Evolutionary conservation across 2,329 filamentous ascomycete species (phyloP).

Genomic region (Balansia obtecta): DNA sequence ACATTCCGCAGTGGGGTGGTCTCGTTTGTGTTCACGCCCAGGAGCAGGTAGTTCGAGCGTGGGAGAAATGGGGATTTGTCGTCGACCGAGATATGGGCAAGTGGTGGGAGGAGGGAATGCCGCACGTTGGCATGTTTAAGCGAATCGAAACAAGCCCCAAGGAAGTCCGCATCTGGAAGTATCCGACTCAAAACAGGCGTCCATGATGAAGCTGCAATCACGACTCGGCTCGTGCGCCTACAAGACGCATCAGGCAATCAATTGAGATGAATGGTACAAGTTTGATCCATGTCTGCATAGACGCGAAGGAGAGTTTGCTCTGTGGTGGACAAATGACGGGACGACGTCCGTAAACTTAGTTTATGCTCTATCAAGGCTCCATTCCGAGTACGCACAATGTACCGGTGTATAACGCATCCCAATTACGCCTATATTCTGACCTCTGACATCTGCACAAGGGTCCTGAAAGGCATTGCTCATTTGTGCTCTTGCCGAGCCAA

Average conservation of each 20-base stretch:
- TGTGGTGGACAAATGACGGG: too few species aligned
- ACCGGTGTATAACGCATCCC: too few species aligned
- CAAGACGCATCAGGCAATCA: not conserved
- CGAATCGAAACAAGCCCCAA: conserved; percentile 27
- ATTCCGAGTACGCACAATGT: too few species aligned
- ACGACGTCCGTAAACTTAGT: not conserved
- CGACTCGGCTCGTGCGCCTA: not conserved
- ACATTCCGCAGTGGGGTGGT: conserved; percentile 55
- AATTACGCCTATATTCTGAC: too few species aligned
- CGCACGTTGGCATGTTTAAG: conserved; percentile 72
- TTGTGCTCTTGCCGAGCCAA: conserved; percentile 27
- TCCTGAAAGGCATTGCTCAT: conserved; percentile 12
- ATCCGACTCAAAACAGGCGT: not conserved
- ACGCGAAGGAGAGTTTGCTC: too few species aligned
- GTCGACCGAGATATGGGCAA: conserved; percentile 59
- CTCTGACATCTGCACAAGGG: not conserved
- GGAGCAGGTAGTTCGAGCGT: conserved; percentile 48
- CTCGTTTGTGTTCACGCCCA: conserved; percentile 74
- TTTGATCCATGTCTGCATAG: too few species aligned
- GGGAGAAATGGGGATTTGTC: conserved; percentile 60
- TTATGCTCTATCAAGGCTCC: not conserved
- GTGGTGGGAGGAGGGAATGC: conserved; percentile 77
- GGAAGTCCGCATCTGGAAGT: conserved; percentile 13
- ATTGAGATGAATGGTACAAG: not conserved
- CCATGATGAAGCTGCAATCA: not conserved